phyloP scores from a whole-genome alignment of 2,329 filamentous ascomycete genomes.

The Stenocarpella maydis region DNA sequence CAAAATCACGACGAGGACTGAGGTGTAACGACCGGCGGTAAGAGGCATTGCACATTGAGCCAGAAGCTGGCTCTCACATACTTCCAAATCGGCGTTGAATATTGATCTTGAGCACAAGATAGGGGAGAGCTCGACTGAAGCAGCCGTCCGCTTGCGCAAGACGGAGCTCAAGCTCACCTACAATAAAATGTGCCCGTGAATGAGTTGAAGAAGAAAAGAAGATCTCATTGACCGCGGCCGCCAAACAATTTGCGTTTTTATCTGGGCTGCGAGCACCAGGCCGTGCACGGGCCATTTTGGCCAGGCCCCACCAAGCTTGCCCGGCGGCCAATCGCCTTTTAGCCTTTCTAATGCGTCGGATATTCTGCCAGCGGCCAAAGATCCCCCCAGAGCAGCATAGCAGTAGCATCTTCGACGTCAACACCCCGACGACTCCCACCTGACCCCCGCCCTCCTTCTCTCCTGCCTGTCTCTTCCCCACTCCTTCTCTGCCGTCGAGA shows the following conservation, averaged over 20 bases:
- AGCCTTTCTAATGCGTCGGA: constrained; percentile 31
- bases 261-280: constrained; percentile 24
- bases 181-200: constrained; percentile 75
- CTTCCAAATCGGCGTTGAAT: constrained; percentile 75
- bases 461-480: constrained; percentile 47
- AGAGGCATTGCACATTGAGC: constrained; percentile 71
- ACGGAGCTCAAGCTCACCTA: constrained; percentile 69
- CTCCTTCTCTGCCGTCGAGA: constrained; percentile 56
- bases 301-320: neutral
- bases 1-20: constrained; percentile 17
- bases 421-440: constrained; percentile 38
- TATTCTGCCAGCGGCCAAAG: constrained; percentile 30
- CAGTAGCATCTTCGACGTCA: constrained; percentile 48
- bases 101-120: constrained; percentile 74
- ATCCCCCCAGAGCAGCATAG: constrained; percentile 22
- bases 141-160: constrained; percentile 49
- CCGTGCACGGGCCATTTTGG: constrained; percentile 13
- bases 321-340: constrained; percentile 21
- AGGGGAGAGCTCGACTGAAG: constrained; percentile 73
- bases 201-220: constrained; percentile 62
- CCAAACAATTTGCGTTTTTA: constrained; percentile 37
- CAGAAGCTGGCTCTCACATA: constrained; percentile 65
- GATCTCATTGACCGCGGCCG: constrained; percentile 36
- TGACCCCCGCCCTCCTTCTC: constrained; percentile 37
- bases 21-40: constrained; percentile 78